A percentile compares a stretch with the other conserved stretches of the same genome.
phyloP scores from a whole-genome alignment of 768 basidiomycete species.

The Cyathus striatus region DNA sequence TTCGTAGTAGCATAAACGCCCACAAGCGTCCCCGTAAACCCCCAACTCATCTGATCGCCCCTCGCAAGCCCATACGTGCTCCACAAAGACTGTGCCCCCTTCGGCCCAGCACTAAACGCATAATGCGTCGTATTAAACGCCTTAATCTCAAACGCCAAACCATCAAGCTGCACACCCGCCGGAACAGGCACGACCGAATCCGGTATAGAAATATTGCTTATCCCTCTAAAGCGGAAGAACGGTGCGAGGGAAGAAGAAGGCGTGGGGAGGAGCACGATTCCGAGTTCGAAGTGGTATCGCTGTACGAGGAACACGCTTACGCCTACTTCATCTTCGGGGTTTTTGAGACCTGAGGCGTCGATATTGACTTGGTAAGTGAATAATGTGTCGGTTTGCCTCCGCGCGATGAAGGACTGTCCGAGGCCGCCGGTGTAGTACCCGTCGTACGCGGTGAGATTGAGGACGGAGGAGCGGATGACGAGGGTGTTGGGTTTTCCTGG shows the following conservation, averaged over 20 bases:
- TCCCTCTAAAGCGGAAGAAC: constrained; percentile 10
- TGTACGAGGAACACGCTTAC: constrained; percentile 24
- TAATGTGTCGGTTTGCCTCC: constrained; percentile 22
- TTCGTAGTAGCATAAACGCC: constrained; percentile 11
- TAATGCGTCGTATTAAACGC: constrained; percentile 9
- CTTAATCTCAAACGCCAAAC: constrained; percentile 8
- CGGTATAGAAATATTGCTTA: constrained; percentile 7
- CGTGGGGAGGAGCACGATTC: constrained; percentile 8
- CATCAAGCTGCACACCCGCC: constrained; percentile 3
- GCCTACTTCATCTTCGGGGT: constrained; percentile 21
- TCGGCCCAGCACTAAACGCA: constrained; percentile 7
- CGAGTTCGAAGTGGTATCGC: constrained; percentile 12
- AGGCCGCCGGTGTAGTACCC: constrained; percentile 18
- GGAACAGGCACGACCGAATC: constrained; percentile 7
- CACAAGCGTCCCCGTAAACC: constrained; percentile 10
- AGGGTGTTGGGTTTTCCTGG: constrained; percentile 13
- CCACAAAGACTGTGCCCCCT: constrained; percentile 2
- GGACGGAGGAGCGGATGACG: constrained; percentile 13
- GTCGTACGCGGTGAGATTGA: constrained; percentile 23
- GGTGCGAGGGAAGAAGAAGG: constrained; percentile 4
- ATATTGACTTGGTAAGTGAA: constrained; percentile 19
- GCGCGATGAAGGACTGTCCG: constrained; percentile 20
- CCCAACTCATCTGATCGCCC: constrained; percentile 10
- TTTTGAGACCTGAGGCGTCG: constrained; percentile 11
- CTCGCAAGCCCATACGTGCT: constrained; percentile 3